These are phyloP conservation scores for Kwoniella dendrophila DNA, from an alignment of 768 basidiomycete species.

Conservation along the genomic window DNA sequence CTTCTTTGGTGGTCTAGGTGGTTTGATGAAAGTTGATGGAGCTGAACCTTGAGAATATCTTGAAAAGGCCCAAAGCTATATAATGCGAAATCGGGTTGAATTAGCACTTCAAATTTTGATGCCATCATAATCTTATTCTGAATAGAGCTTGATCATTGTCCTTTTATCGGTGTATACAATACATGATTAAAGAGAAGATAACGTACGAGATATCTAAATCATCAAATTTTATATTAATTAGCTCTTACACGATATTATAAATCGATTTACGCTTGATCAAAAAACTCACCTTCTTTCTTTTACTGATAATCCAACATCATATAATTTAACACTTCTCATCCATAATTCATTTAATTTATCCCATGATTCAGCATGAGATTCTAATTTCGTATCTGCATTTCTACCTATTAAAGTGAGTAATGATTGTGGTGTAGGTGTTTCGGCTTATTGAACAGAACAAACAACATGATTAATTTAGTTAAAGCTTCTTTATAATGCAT, in stretches of 20 bases:
- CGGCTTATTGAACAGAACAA: constrained; percentile 8
- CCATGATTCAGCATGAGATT: constrained; percentile 39
- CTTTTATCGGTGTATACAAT: not conserved
- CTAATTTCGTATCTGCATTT: constrained; percentile 39
- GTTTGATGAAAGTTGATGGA: constrained; percentile 32
- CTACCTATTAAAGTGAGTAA: constrained; percentile 39
- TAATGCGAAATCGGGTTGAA: not conserved
- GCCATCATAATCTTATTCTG: constrained; percentile 5
- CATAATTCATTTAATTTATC: constrained; percentile 40
- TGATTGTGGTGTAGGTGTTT: constrained; percentile 34
- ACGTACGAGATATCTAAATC: constrained; percentile 38
- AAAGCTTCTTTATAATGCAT: not conserved
- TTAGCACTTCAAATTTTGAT: too few relatives aligned
- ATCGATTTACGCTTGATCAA: too few relatives aligned
- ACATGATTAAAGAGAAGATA: not conserved
- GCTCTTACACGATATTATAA: too few relatives aligned
- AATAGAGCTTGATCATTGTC: not conserved
- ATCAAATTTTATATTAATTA: too few relatives aligned
- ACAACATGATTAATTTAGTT: not conserved
- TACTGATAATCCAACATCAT: constrained; percentile 36
- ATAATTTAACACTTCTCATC: constrained; percentile 32
- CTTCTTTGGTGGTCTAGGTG: constrained; percentile 43
- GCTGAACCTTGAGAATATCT: constrained; percentile 38
- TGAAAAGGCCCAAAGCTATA: constrained; percentile 47
- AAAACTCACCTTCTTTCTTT: constrained; percentile 49